These are phyloP conservation scores for Murraya koenigii DNA, from an alignment of 345 rosid species.

Conservation along the genomic window DNA sequence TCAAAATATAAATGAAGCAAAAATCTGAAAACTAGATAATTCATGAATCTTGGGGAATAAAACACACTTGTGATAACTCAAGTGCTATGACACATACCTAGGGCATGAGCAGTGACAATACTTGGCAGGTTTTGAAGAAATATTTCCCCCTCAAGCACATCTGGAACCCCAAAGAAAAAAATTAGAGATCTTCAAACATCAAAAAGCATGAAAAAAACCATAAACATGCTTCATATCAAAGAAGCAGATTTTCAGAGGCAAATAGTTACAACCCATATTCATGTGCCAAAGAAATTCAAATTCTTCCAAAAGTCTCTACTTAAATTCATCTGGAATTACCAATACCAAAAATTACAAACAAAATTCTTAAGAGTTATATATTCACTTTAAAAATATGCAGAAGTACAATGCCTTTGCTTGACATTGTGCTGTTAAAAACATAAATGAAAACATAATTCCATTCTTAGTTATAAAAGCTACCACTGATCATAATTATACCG, in stretches of 20 bases:
- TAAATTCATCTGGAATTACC: background rate
- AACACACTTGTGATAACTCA: background rate
- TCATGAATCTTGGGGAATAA: background rate
- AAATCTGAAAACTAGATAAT: background rate
- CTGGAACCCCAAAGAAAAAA: constrained; percentile 36
- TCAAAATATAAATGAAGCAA: background rate
- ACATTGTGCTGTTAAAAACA: background rate
- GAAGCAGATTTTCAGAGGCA: background rate
- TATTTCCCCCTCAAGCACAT: constrained; percentile 92
- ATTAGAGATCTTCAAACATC: constrained; percentile 13
- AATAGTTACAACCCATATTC: background rate
- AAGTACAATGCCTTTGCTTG: background rate
- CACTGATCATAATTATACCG: constrained; percentile 40
- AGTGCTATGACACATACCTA: constrained; percentile 46
- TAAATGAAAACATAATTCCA: background rate
- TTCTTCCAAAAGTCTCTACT: background rate
- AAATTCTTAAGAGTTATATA: background rate
- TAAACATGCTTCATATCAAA: background rate
- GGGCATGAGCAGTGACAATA: constrained; percentile 78
- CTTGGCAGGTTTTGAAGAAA: constrained; percentile 98
- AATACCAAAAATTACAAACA: background rate
- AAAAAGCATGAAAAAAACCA: background rate
- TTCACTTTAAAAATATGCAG: background rate
- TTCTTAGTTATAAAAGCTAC: constrained; percentile 10
- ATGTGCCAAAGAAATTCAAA: background rate